phyloP scores from a whole-genome alignment of 495 filamentous ascomycete genomes.

The Alectoria sarmentosa region DNA sequence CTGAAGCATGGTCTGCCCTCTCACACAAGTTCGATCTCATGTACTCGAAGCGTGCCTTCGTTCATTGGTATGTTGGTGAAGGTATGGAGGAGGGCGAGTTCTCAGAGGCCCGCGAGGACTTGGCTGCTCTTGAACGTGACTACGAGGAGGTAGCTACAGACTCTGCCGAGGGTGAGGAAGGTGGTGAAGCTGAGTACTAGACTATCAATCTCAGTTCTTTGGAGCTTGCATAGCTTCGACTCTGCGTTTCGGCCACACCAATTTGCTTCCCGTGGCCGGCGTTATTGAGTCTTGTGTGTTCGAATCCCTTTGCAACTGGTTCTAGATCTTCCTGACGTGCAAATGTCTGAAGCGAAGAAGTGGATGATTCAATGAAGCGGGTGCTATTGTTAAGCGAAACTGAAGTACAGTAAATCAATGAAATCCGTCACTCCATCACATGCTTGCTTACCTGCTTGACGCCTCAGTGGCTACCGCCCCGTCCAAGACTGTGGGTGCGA shows the following conservation, averaged over 20 bases:
- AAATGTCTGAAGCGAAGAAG: conserved; percentile 13
- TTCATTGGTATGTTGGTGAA: conserved; percentile 99
- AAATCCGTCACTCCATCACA: neutral
- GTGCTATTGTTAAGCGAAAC: conserved; percentile 4
- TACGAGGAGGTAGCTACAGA: conserved; percentile 99
- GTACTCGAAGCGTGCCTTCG: conserved; percentile 99
- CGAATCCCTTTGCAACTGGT: conserved; percentile 5
- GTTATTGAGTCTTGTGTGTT: conserved; percentile 7
- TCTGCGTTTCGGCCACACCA: conserved; percentile 13
- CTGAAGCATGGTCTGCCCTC: conserved; percentile 95
- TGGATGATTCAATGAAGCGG: conserved; percentile 22
- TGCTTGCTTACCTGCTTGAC: neutral
- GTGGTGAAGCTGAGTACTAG: conserved; percentile 94
- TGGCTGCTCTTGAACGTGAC: conserved; percentile 95
- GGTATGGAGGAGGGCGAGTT: conserved; percentile 99
- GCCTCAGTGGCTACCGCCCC: too few relatives aligned
- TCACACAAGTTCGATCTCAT: conserved; percentile 99
- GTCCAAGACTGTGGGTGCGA: too few relatives aligned
- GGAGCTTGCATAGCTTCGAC: neutral
- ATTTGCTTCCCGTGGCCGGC: conserved; percentile 17
- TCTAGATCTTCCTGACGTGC: conserved; percentile 21
- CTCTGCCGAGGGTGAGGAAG: conserved; percentile 83
- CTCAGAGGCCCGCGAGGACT: conserved; percentile 95
- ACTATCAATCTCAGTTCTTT: conserved; percentile 22
- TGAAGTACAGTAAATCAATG: conserved; percentile 14